These are phyloP conservation scores for Cymbidium sinense DNA, from an alignment of 106 monocot genomes.

Conservation along the genomic window DNA sequence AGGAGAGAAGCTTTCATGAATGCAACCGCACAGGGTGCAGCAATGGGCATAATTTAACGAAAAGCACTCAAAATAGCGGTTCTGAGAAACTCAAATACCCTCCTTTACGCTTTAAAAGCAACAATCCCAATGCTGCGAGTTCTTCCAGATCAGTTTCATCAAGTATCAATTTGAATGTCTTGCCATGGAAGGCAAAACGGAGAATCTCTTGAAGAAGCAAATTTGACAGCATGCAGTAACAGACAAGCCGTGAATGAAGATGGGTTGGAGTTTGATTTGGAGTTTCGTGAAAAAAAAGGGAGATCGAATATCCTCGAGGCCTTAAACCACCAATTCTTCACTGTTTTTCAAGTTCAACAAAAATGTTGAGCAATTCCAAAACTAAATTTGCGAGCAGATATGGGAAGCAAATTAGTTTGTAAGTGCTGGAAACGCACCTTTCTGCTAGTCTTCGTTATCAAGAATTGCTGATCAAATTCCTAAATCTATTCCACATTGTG, in stretches of 20 bases:
- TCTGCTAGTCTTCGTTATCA: not conserved
- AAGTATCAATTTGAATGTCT: not conserved
- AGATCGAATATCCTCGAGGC: not conserved
- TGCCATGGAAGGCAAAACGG: not conserved
- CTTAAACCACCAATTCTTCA: not conserved
- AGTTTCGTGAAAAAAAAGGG: not conserved
- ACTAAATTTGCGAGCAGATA: not conserved
- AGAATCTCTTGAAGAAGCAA: not conserved
- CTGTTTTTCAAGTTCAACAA: not conserved
- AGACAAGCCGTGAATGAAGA: constrained; percentile 1
- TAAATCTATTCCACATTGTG: constrained; percentile 9
- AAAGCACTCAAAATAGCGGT: constrained; percentile 8
- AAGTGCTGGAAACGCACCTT: constrained; percentile 8
- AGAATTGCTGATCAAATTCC: constrained; percentile 9
- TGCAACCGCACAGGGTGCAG: constrained; percentile 33
- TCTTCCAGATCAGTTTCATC: constrained; percentile 10
- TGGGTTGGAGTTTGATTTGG: not conserved
- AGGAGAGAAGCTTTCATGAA: constrained; percentile 17
- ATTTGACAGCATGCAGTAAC: constrained; percentile 11
- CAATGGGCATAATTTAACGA: constrained; percentile 15
- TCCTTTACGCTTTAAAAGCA: constrained; percentile 18
- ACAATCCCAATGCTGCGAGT: constrained; percentile 19
- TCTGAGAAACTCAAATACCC: constrained; percentile 25
- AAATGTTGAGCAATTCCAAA: not conserved
- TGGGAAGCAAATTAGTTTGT: constrained; percentile 2